Evolutionary conservation across 129 eudicot species (phyloP).

Genomic region (Oenanthe sinensis): DNA sequence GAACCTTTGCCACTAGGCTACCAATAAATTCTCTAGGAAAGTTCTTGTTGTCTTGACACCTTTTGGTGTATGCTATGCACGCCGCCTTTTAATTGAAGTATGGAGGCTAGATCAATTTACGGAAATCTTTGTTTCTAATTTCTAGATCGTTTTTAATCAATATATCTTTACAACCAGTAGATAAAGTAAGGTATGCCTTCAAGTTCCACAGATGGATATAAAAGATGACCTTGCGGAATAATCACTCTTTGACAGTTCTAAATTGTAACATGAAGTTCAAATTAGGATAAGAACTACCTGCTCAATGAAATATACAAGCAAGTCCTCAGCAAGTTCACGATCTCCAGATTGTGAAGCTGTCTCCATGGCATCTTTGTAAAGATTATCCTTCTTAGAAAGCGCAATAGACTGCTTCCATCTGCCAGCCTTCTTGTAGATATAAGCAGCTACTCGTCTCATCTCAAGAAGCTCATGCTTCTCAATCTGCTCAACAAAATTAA

Average conservation of each 20-base stretch:
- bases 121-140: neutral
- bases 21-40: too few relatives aligned
- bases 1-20: too few relatives aligned
- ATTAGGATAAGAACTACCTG: constrained; percentile 38
- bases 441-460: constrained; percentile 99
- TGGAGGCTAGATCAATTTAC: neutral
- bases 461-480: constrained; percentile 99
- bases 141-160: too few relatives aligned
- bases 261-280: neutral
- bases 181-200: neutral
- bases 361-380: constrained; percentile 99
- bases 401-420: constrained; percentile 99
- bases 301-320: constrained; percentile 91
- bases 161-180: neutral
- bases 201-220: neutral
- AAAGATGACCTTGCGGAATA: neutral
- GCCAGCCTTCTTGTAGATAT: constrained; percentile 96
- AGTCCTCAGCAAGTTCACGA: constrained; percentile 96
- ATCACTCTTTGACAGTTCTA: neutral
- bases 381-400: constrained; percentile 88
- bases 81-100: too few relatives aligned
- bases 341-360: constrained; percentile 98
- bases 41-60: neutral
- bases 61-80: neutral
- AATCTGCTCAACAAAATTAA: constrained; percentile 48